Conservation (phyloP, 192 early-diverging fungal species). For the Backusella sp. region DNA sequence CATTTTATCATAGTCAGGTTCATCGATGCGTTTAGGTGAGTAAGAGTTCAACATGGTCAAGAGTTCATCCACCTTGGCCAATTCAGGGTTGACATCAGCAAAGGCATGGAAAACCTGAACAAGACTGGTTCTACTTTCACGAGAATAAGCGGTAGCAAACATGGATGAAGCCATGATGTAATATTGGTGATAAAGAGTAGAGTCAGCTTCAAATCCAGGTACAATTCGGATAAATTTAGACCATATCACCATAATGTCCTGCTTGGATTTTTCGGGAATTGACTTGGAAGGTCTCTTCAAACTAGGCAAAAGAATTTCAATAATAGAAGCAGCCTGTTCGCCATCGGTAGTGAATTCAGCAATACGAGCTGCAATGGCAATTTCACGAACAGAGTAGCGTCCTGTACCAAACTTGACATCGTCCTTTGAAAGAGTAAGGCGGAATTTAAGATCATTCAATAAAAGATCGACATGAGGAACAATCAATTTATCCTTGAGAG, state of each 20-base stretch:
- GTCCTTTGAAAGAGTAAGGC: constrained; percentile 44
- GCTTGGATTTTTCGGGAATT: constrained; percentile 81
- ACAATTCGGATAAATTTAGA: constrained; percentile 78
- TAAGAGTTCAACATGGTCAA: constrained; percentile 80
- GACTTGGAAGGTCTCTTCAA: constrained; percentile 65
- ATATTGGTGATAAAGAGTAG: constrained; percentile 55
- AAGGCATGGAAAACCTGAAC: constrained; percentile 62
- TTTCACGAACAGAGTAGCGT: constrained; percentile 62
- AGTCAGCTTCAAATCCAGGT: constrained; percentile 42
- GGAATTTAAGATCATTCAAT: constrained; percentile 57
- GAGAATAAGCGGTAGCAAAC: constrained; percentile 64
- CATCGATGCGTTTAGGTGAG: constrained; percentile 71
- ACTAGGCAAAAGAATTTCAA: constrained; percentile 83
- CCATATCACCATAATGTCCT: constrained; percentile 81
- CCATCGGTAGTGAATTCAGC: constrained; percentile 71
- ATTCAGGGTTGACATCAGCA: constrained; percentile 54
- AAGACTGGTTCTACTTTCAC: constrained; percentile 64
- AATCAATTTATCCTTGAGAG: constrained; percentile 46
- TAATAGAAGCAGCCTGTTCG: constrained; percentile 61
- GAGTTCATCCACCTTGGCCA: constrained; percentile 52
- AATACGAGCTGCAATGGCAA: constrained; percentile 77
- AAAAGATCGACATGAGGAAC: constrained; percentile 55
- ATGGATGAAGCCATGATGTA: constrained; percentile 65
- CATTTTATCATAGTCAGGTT: constrained; percentile 83
- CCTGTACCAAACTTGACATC: constrained; percentile 52